Evolutionary conservation across 257 asterid species (phyloP), one percentile per base, ranked within the genome.

Genomic region (Solanum clarkiae): DNA sequence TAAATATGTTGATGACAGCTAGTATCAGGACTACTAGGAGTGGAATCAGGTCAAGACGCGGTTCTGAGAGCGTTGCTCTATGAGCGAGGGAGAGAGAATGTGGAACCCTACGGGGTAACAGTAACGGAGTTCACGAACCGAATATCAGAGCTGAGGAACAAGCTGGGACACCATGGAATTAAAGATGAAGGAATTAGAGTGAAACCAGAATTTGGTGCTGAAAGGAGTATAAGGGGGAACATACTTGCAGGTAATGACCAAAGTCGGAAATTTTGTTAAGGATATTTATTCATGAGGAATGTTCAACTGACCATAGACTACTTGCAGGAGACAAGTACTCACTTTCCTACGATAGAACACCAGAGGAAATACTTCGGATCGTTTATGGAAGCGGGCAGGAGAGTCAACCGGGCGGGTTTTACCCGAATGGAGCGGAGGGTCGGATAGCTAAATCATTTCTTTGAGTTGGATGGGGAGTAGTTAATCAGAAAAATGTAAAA

Each of bases 151-250:
- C 92, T 93, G 7, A 83, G 97, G 81, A 86, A 93, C 68, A 86
- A 84, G 80, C 89, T 96, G 0, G 99, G 99, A 20, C 77, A 66
- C 4, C 74, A 26, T 5, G 98, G 98, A 0, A 2, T 87, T 32
- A 96, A 94, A 87, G 99, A 95, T 14, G 98, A 96, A 89, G 98
- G 99, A 5, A 86, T 96, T 3, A 74, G 87, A 11, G 98, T 93
- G 36, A 20, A 32, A 1, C 89, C 84, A 3, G 2, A 0, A 1
- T 32, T 14, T 15, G 98, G 99, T 0, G 93, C 98, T 5, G 97
- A 95, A 88, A 93, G 93, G 0, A 91, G 18, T 32, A 90, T 83
- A 5, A 7, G 80, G 0, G 98, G 98, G 6, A 95, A 96, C 53
- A 70, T 70, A 70, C 17, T 70, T 40, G 79, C 79, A 70, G 79